Base-by-base conservation (phyloP, 176 grass and related monocot genomes). In the Paspalum vaginatum region DNA sequence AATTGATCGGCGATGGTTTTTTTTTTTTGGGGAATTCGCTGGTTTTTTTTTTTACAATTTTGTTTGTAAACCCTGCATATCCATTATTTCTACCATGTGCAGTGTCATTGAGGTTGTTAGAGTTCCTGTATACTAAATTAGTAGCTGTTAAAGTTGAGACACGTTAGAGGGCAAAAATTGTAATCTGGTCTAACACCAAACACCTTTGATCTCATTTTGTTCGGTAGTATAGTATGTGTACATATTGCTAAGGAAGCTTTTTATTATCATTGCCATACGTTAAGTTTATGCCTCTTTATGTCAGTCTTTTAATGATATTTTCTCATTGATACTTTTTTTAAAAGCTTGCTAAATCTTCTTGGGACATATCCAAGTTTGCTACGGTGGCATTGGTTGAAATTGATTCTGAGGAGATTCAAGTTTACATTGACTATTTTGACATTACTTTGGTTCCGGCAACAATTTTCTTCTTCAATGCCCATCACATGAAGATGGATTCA, bases 401-500 rank as follows among this genome's bases (percentile, higher is more conserved):
- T 59, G 89, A 94, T 72, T 63, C 85, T 39, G 89, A 92, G 41
- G 95, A 92, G 77, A 81, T 97, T 70, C 85, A 89, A 85, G 91
- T 97, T 56, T 97, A 97, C 62, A 56, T 91, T n/a, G 81, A 92
- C 39, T 94, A 97, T 72, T 97, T 97, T 58, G 95, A 98, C 84
- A 98, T 98, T 20, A 91, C 92, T 0, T 84, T 94, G 82, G 63
- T 94, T 58, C 92, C 92, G 15, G 90, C 92, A 8, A 92, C 78
- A 53, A 85, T 98, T 64, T 98, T 98, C 67, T 98, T 98, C 89
- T 98, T 94, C 83, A 98, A 98, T 71, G 92, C 95, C 61, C 91
- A 94, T 79, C 95, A 98, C 78, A 98, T 98, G 89, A 98, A 98
- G 74, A 92, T 94, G 87, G 95, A 98, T 85, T 94, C 95, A 22